Percentiles rank a stretch among this genome's conserved stretches.
These are phyloP conservation scores for Fragaria nilgerrensis DNA, from an alignment of 306 rosid species.

Conservation along the genomic window DNA sequence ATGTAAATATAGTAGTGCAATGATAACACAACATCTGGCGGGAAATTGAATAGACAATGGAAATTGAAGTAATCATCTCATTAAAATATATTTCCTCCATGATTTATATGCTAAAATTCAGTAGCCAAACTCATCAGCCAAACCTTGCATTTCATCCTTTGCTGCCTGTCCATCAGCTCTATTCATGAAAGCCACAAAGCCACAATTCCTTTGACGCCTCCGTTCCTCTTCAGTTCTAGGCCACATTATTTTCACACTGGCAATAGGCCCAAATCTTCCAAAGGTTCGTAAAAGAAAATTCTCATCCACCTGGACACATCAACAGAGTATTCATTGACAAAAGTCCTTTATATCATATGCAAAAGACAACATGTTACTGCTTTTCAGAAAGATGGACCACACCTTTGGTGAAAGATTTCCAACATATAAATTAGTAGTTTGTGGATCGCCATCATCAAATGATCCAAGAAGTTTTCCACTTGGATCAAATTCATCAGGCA, in stretches of 20 bases:
- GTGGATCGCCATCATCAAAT: conserved; percentile 99
- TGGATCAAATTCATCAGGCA: conserved; percentile 96
- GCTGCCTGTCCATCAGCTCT: conserved; percentile 99
- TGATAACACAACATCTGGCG: not conserved
- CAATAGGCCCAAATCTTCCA: conserved; percentile 99
- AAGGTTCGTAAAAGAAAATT: conserved; percentile 97
- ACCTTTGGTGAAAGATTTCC: conserved; percentile 99
- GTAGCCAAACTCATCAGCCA: not conserved
- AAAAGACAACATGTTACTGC: conserved; percentile 9
- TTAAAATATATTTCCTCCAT: not conserved
- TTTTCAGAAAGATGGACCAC: not conserved
- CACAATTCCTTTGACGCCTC: conserved; percentile 98
- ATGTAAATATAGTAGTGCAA: not conserved
- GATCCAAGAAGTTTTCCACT: conserved; percentile 97
- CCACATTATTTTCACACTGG: conserved; percentile 99
- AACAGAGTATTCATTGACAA: conserved; percentile 20
- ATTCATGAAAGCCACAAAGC: conserved; percentile 99
- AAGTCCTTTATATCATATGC: conserved; percentile 2
- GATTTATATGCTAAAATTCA: not conserved
- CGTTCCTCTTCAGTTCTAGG: conserved; percentile 99
- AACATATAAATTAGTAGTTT: conserved; percentile 95
- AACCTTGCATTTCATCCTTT: conserved; percentile 99
- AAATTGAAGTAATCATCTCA: not conserved
- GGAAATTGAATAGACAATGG: not conserved
- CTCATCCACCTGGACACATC: conserved; percentile 75